Conservation (phyloP, 352 stramenopile species). For the Nothophytophthora sp. region DNA sequence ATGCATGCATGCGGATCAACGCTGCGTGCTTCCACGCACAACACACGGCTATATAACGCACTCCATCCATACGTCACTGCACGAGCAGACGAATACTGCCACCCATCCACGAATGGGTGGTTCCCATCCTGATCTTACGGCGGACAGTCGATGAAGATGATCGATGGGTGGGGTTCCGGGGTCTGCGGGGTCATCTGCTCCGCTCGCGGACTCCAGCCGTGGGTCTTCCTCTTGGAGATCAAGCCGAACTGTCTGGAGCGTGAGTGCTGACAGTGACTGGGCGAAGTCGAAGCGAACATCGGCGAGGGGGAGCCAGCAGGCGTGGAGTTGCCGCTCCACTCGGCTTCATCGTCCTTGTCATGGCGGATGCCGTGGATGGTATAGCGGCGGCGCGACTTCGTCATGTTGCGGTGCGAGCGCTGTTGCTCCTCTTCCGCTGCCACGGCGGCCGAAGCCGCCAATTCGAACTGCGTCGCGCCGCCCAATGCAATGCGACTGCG, state of each 20-base stretch:
- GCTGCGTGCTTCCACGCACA: too few relatives aligned
- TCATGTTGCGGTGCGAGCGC: slow-evolving; percentile 23
- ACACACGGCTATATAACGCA: too few relatives aligned
- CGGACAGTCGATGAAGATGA: slow-evolving; percentile 38
- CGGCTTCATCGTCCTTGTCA: slow-evolving; percentile 10
- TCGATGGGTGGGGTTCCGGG: slow-evolving; percentile 25
- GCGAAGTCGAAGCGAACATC: slow-evolving; percentile 6
- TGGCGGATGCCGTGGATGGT: slow-evolving; percentile 29
- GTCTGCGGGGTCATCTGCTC: slow-evolving; percentile 9
- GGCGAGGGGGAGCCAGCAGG: slow-evolving; percentile 13
- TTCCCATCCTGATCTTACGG: too few relatives aligned
- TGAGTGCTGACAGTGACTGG: slow-evolving; percentile 4
- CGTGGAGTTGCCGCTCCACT: slow-evolving; percentile 13
- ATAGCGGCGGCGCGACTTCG: slow-evolving; percentile 24
- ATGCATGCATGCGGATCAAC: too few relatives aligned
- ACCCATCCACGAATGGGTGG: too few relatives aligned
- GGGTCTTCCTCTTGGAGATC: slow-evolving; percentile 1
- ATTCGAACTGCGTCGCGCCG: slow-evolving; percentile 6
- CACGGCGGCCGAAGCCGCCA: slow-evolving; percentile 6
- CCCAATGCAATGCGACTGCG: slow-evolving; percentile 3
- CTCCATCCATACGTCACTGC: too few relatives aligned
- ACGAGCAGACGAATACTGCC: too few relatives aligned
- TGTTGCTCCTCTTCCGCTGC: slow-evolving; percentile 18
- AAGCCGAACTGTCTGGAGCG: slow-evolving; percentile 11
- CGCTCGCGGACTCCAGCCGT: slow-evolving; percentile 7